Evolutionary conservation across 1,284 basidiomycete genomes (phyloP).

Genomic region (Anthracocystis setariae): DNA sequence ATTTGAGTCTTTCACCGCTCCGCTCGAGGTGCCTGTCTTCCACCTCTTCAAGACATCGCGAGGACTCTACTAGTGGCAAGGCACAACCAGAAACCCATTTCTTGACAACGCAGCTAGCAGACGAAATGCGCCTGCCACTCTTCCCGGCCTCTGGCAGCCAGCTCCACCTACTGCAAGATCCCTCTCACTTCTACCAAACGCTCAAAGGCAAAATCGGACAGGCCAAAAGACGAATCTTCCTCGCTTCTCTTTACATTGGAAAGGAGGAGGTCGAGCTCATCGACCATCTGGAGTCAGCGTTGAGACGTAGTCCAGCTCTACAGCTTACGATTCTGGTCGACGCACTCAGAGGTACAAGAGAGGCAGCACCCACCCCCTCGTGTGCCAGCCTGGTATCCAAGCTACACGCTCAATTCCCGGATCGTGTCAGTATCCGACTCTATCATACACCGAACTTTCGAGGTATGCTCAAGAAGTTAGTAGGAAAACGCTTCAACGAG

Average conservation of each 20-base stretch:
- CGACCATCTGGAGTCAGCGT: conserved; percentile 37
- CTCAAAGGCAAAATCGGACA: conserved; percentile 33
- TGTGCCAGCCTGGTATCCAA: conserved; percentile 65
- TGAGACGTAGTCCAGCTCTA: conserved; percentile 73
- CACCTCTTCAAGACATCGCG: background rate
- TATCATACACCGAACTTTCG: conserved; percentile 81
- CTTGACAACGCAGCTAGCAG: conserved; percentile 24
- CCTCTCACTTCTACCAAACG: conserved; percentile 42
- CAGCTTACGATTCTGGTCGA: conserved; percentile 83
- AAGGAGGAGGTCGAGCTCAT: conserved; percentile 58
- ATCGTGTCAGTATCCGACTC: conserved; percentile 80
- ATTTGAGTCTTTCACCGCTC: no score
- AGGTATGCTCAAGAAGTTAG: conserved; percentile 77
- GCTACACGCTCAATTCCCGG: conserved; percentile 72
- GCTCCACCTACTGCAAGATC: conserved; percentile 36
- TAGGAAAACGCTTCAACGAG: conserved; percentile 94
- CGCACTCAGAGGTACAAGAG: conserved; percentile 88
- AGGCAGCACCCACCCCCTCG: conserved; percentile 73
- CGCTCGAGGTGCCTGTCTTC: background rate
- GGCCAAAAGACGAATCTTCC: conserved; percentile 54
- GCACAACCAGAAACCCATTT: conserved; percentile 11
- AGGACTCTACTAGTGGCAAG: background rate
- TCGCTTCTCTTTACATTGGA: conserved; percentile 61
- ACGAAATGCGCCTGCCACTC: conserved; percentile 27
- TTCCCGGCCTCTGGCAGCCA: conserved; percentile 42